Evolutionary conservation across 768 basidiomycete genomes (phyloP).

Genomic region (Tricholoma saponaceum): DNA sequence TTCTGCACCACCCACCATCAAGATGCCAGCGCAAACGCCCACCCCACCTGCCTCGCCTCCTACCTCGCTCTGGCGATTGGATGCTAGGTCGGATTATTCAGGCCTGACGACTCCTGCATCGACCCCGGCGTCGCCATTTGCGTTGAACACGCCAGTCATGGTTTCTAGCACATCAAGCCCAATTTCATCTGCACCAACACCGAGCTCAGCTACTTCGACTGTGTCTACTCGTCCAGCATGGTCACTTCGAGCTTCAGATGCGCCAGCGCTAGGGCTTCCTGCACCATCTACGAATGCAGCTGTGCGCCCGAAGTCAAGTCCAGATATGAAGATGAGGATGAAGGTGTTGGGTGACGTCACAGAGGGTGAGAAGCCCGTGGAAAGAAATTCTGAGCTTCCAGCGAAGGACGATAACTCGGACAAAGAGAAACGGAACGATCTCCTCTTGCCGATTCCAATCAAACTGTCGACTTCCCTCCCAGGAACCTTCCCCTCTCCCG

Average conservation of each 20-base stretch:
- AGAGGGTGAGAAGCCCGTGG: background rate
- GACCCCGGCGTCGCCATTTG: background rate
- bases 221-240: conserved; percentile 25
- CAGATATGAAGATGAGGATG: conserved; percentile 3
- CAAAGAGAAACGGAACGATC: background rate
- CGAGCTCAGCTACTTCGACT: background rate
- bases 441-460: background rate
- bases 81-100: background rate
- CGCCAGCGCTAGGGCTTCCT: conserved; percentile 35
- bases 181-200: background rate
- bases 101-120: background rate
- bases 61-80: background rate
- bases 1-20: conserved; percentile 7
- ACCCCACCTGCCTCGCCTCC: conserved; percentile 43
- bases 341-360: background rate
- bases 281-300: background rate
- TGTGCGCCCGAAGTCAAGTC: background rate
- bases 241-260: conserved; percentile 40
- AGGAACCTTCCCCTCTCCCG: conserved; percentile 13
- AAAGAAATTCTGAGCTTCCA: background rate
- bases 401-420: background rate
- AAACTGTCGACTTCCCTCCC: conserved; percentile 11
- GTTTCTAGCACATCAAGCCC: background rate
- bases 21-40: conserved; percentile 29
- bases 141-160: background rate